phyloP scores from a whole-genome alignment of 768 basidiomycete species.

The Leccinum truebloodii region DNA sequence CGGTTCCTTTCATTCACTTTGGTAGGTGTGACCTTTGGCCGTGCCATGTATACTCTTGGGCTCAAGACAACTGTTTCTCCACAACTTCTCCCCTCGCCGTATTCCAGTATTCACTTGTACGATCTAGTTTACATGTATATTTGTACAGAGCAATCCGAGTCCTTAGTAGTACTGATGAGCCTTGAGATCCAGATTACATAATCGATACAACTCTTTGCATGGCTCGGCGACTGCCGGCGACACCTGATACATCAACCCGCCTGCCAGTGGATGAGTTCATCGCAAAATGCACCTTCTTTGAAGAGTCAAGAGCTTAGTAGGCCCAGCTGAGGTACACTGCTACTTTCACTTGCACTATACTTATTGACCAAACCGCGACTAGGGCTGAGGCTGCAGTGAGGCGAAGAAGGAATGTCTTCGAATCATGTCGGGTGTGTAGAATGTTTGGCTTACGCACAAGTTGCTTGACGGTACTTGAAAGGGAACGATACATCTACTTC shows the following conservation, averaged over 20 bases:
- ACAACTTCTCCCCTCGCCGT: too few species aligned
- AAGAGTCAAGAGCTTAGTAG: conserved; percentile 62
- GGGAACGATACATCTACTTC: conserved; percentile 86
- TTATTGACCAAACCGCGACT: conserved; percentile 3
- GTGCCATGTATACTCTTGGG: too few species aligned
- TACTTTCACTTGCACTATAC: conserved; percentile 5
- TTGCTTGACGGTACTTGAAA: conserved; percentile 49
- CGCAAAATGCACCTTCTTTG: conserved; percentile 64
- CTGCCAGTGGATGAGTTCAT: conserved; percentile 61
- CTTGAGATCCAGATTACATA: conserved; percentile 21
- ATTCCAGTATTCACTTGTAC: too few species aligned
- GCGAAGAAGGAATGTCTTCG: conserved; percentile 86
- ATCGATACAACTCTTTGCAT: conserved; percentile 16
- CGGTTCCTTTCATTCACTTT: too few species aligned
- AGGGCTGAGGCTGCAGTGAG: conserved; percentile 73
- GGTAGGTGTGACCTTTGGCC: too few species aligned
- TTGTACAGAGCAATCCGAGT: too few species aligned
- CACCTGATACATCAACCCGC: conserved; percentile 19
- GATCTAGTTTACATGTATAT: too few species aligned
- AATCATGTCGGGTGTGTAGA: conserved; percentile 85
- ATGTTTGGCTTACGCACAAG: background rate
- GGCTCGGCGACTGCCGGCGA: conserved; percentile 39
- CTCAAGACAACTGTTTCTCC: too few species aligned
- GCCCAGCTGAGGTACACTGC: conserved; percentile 58
- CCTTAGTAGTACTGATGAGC: too few species aligned